phyloP scores from a whole-genome alignment of 768 basidiomycete species.

The Leccinum obscurum region DNA sequence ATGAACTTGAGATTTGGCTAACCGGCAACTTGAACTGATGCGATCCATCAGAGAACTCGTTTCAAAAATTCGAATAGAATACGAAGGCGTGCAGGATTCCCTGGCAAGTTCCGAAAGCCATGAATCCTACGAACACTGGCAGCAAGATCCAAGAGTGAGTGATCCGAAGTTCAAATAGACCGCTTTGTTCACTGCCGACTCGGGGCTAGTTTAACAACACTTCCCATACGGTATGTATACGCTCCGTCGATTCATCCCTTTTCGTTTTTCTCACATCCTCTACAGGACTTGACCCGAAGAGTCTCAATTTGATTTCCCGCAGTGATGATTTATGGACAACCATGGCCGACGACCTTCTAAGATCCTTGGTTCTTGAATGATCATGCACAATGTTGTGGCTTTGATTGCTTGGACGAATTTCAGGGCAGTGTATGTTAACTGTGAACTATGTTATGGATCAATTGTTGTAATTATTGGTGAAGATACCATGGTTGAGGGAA shows the following conservation, averaged over 20 bases:
- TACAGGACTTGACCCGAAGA: constrained; percentile 14
- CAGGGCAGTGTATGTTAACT: no score
- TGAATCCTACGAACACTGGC: background rate
- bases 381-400: background rate
- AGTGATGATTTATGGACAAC: background rate
- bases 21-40: background rate
- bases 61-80: constrained; percentile 13
- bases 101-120: background rate
- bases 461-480: no score
- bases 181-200: background rate
- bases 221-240: constrained; percentile 17
- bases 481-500: no score
- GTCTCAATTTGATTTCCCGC: constrained; percentile 12
- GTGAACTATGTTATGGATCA: no score
- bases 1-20: background rate
- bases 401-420: no score
- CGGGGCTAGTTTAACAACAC: constrained; percentile 13
- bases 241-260: background rate
- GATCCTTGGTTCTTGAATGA: background rate
- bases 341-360: background rate
- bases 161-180: background rate
- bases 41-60: constrained; percentile 11
- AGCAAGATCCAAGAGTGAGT: constrained; percentile 27
- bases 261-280: background rate
- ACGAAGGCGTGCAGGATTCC: constrained; percentile 2